A percentile compares a stretch with the other conserved stretches of the same genome.
Conservation (phyloP, 345 rosid genomes). For the Raphanus sativus region DNA sequence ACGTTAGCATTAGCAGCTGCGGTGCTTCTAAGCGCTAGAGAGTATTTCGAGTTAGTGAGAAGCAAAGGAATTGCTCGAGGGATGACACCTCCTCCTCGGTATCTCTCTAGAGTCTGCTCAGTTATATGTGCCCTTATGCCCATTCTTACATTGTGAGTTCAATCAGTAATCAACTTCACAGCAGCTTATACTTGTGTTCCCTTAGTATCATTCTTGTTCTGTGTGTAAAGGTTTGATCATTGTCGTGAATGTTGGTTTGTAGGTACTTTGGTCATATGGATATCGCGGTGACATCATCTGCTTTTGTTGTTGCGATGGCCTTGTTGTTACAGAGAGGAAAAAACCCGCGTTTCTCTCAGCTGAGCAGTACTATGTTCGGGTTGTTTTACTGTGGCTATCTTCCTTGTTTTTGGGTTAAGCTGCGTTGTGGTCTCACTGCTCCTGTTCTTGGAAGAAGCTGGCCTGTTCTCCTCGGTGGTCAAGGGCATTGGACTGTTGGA, state of each 20-base stretch:
- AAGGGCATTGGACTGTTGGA: slow-evolving; percentile 93
- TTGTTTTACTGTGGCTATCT: slow-evolving; percentile 90
- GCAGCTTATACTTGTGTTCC: too few relatives aligned
- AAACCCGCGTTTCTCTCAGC: slow-evolving; percentile 91
- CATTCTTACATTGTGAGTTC: slow-evolving; percentile 67
- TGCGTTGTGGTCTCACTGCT: slow-evolving; percentile 75
- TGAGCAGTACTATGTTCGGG: slow-evolving; percentile 87
- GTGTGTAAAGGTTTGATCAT: background rate
- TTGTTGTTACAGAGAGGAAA: slow-evolving; percentile 80
- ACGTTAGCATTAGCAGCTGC: slow-evolving; percentile 62
- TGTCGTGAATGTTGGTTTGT: background rate
- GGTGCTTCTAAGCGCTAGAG: slow-evolving; percentile 76
- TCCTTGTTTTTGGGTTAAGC: slow-evolving; percentile 96
- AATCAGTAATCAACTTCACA: too few relatives aligned
- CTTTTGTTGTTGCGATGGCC: slow-evolving; percentile 76
- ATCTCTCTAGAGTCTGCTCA: slow-evolving; percentile 88
- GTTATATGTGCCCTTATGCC: slow-evolving; percentile 88
- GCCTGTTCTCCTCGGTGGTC: slow-evolving; percentile 83
- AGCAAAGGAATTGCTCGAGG: slow-evolving; percentile 86
- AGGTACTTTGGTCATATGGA: slow-evolving; percentile 93
- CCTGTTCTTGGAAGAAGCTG: slow-evolving; percentile 72
- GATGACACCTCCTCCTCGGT: slow-evolving; percentile 98
- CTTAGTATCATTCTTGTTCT: background rate
- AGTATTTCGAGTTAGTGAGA: slow-evolving; percentile 85
- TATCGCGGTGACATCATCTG: slow-evolving; percentile 74